Evolutionary conservation across 257 asterid genomes (phyloP), one percentile per base, ranked within the genome.

Genomic region (Fraxinus cuspidata): DNA sequence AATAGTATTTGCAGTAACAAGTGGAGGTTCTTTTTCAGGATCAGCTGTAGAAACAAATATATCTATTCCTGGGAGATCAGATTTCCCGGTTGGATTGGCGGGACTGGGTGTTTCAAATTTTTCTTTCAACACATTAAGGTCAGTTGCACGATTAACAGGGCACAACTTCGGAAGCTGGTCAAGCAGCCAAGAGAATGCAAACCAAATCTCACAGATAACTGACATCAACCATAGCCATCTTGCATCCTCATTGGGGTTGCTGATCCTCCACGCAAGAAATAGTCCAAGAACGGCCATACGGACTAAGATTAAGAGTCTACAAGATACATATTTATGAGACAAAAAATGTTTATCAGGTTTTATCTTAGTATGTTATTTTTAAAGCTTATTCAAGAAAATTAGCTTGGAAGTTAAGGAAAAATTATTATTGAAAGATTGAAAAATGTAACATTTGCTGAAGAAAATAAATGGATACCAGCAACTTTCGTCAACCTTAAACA

Each of bases 11-110:
- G 83, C 76, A 42, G 80, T 80, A 74, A 69, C 79, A 8, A 74
- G 64, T 7, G 78, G 83, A 35, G 79, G 81, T 47, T 78, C 81
- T 42, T 78, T 78, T 23, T 78, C 81, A 10, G 81, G 77, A 78
- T 78, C 77, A 60, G 77, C 81, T 1, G 81, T 77, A 40, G 81
- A 77, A 15, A 77, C 81, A 70, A 77, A 77, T 13, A 77, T 16
- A 16, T 78, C 81, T 15, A 58, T 5, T 11, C 81, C 73, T 16
- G 77, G 81, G 7, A 78, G 77, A 34, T 78, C 81, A n/a, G 81
- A 78, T 31, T 66, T 73, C 28, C 81, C 81, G 10, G 73, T 27
- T 6, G 77, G 81, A 40, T 78, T 78, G n/a, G 76, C 32, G 2
- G 77, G 77, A 9, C 60, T 70, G 4, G 81, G 77, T 44, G 75